Evolutionary conservation across 176 grass and related monocot species (phyloP).

Genomic region (Poa pratensis): DNA sequence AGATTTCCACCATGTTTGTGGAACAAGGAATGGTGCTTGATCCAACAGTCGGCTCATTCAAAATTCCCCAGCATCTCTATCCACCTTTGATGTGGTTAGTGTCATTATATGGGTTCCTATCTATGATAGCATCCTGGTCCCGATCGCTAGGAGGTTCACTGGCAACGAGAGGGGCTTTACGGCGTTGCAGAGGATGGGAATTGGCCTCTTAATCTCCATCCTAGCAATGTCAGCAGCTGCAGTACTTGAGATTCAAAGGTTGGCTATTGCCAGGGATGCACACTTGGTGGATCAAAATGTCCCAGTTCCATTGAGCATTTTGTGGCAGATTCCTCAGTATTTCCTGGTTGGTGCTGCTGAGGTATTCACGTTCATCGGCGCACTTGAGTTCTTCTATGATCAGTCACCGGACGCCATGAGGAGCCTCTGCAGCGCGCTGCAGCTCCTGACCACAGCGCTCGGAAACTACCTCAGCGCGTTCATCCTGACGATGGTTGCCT

Average conservation of each 20-base stretch:
- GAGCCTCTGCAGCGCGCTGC: constrained; percentile 72
- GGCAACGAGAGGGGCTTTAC: constrained; percentile 82
- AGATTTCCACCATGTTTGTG: constrained; percentile 92
- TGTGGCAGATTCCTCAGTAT: constrained; percentile 92
- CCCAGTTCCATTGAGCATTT: constrained; percentile 77
- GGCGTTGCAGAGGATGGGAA: constrained; percentile 86
- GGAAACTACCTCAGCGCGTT: constrained; percentile 84
- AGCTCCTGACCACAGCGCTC: constrained; percentile 61
- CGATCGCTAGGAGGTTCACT: constrained; percentile 76
- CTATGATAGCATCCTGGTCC: constrained; percentile 73
- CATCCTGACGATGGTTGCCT: constrained; percentile 71
- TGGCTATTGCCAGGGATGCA: constrained; percentile 54
- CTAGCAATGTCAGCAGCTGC: constrained; percentile 76
- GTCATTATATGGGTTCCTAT: constrained; percentile 81
- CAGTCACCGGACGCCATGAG: constrained; percentile 89
- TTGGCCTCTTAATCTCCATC: constrained; percentile 79
- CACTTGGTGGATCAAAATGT: constrained; percentile 64
- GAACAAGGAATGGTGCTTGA: constrained; percentile 93
- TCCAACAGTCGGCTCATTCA: constrained; percentile 74
- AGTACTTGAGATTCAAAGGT: constrained; percentile 67
- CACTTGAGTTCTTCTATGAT: constrained; percentile 82
- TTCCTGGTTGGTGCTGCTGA: constrained; percentile 72
- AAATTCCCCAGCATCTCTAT: constrained; percentile 85
- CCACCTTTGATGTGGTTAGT: constrained; percentile 80
- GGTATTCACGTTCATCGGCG: constrained; percentile 85